Conservation (phyloP, 2,329 filamentous ascomycete species). For the Xylariaceae sp. region DNA sequence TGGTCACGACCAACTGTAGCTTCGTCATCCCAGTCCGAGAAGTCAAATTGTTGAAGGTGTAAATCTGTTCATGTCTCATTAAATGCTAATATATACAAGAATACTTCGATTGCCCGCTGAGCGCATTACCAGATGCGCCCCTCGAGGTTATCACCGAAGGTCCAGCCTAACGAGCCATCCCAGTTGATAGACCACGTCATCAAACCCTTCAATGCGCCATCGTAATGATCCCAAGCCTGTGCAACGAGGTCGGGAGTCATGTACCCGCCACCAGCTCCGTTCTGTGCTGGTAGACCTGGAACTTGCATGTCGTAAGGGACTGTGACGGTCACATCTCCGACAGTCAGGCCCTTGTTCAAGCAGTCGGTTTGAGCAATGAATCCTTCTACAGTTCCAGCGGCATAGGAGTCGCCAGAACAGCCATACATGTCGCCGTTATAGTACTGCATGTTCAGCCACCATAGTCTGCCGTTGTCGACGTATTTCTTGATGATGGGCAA, state of each 20-base stretch:
- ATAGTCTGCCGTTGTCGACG: conserved; percentile 33
- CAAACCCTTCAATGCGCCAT: conserved; percentile 31
- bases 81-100: too few species aligned
- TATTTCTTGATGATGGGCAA: conserved; percentile 37
- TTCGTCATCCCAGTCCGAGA: too few species aligned
- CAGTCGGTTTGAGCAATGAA: conserved; percentile 36
- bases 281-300: conserved; percentile 34
- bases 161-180: conserved; percentile 34
- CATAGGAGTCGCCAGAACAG: conserved; percentile 31
- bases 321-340: conserved; percentile 31
- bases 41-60: too few species aligned
- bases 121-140: conserved; percentile 12
- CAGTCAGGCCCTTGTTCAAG: conserved; percentile 29
- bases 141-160: conserved; percentile 32
- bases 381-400: conserved; percentile 29
- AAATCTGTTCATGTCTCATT: too few species aligned
- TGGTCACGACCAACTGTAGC: too few species aligned
- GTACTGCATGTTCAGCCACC: conserved; percentile 38
- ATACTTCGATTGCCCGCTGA: not conserved
- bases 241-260: conserved; percentile 29
- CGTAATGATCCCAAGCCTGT: conserved; percentile 31
- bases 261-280: conserved; percentile 31
- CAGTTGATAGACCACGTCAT: conserved; percentile 38
- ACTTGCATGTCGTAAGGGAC: conserved; percentile 34
- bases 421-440: conserved; percentile 37